Conservation (phyloP, 1,139 yeast species). For the Candida pseudoviswanathii region DNA sequence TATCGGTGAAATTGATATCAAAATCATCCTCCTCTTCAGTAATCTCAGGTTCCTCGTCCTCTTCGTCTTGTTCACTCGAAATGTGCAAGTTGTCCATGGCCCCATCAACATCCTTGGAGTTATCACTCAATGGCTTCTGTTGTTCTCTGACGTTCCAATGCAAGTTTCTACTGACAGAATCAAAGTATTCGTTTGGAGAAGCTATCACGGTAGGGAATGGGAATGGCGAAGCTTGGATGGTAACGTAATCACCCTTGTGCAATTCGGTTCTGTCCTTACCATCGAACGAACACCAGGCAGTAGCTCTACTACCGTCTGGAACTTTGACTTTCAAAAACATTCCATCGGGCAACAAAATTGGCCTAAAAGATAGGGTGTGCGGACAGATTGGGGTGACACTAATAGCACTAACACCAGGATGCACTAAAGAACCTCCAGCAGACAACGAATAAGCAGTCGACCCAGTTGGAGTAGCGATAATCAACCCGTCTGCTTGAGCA, state of each 20-base stretch:
- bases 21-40: conserved; percentile 19
- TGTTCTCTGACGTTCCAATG: conserved; percentile 87
- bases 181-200: conserved; percentile 75
- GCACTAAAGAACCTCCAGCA: conserved; percentile 89
- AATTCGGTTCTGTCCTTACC: conserved; percentile 78
- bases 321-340: conserved; percentile 77
- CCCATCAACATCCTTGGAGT: conserved; percentile 6
- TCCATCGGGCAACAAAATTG: conserved; percentile 83
- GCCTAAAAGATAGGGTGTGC: conserved; percentile 85
- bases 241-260: conserved; percentile 72
- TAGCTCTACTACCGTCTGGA: conserved; percentile 65
- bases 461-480: conserved; percentile 89
- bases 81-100: conserved; percentile 17
- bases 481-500: conserved; percentile 89
- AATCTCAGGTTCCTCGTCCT: conserved; percentile 8
- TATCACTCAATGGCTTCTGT: conserved; percentile 64
- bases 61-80: conserved; percentile 7
- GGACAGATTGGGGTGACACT: conserved; percentile 93
- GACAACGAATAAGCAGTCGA: conserved; percentile 89
- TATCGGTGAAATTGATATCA: conserved; percentile 32
- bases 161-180: conserved; percentile 77
- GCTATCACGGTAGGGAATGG: conserved; percentile 86
- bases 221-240: conserved; percentile 75
- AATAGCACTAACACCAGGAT: conserved; percentile 87
- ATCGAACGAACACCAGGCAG: conserved; percentile 92